Conservation (phyloP, 2,329 filamentous ascomycete genomes). For the Graphilbum fragrans region DNA sequence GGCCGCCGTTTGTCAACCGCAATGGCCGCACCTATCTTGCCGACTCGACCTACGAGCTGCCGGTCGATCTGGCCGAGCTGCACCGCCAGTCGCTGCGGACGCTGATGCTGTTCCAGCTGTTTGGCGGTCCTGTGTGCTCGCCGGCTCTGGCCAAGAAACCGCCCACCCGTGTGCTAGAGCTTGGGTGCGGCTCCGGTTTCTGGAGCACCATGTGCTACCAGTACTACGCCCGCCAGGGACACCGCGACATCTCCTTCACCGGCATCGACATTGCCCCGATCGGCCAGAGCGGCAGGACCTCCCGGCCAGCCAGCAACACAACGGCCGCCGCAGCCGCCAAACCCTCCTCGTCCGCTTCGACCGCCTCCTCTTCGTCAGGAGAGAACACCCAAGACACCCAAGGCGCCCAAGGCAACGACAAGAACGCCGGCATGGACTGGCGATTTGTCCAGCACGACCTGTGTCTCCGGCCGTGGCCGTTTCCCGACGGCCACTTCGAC, state of each 20-base stretch:
- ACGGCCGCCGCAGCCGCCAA: background rate
- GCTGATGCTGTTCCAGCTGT: conserved; percentile 67
- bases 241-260: conserved; percentile 61
- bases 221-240: conserved; percentile 55
- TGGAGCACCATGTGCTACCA: conserved; percentile 86
- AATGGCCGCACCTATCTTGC: conserved; percentile 76
- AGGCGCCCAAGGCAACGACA: background rate
- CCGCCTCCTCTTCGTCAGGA: background rate
- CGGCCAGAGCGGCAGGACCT: conserved; percentile 11
- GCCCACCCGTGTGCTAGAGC: conserved; percentile 67
- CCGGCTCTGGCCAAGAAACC: conserved; percentile 53
- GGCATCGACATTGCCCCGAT: conserved; percentile 68
- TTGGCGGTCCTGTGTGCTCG: conserved; percentile 68
- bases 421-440: conserved; percentile 52
- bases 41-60: conserved; percentile 72
- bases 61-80: conserved; percentile 70
- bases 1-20: conserved; percentile 53
- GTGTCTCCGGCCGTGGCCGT: conserved; percentile 62
- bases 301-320: conserved; percentile 2
- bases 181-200: conserved; percentile 78
- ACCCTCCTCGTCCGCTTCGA: background rate
- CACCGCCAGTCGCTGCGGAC: conserved; percentile 81
- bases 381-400: too few species aligned
- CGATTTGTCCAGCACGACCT: conserved; percentile 81
- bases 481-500: conserved; percentile 70